Evolutionary conservation across 306 rosid species (phyloP).

Genomic region (Acacia acuminata): DNA sequence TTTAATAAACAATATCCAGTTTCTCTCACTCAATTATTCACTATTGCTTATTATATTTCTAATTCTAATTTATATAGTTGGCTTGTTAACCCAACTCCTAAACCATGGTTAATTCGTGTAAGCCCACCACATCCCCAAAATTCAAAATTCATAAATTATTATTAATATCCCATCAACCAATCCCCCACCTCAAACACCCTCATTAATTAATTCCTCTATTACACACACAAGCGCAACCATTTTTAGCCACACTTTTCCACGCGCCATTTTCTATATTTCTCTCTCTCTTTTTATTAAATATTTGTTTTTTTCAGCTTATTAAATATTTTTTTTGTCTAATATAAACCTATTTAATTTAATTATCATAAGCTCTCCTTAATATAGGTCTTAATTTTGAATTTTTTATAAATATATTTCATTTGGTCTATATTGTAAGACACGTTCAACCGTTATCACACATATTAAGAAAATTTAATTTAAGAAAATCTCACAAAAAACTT

Average conservation of each 20-base stretch:
- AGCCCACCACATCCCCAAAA: conserved; percentile 14
- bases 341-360: too few species aligned
- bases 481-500: too few species aligned
- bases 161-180: conserved; percentile 39
- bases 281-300: too few species aligned
- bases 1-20: background rate
- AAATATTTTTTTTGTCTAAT: too few species aligned
- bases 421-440: background rate
- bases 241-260: conserved; percentile 33
- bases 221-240: conserved; percentile 17
- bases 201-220: background rate
- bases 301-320: too few species aligned
- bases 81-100: conserved; percentile 17
- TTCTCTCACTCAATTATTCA: background rate
- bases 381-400: too few species aligned
- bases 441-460: too few species aligned
- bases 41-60: background rate
- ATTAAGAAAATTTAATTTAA: too few species aligned
- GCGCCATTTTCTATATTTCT: conserved; percentile 24
- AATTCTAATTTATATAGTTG: background rate
- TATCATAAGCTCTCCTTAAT: background rate
- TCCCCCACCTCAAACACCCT: conserved; percentile 57
- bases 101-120: conserved; percentile 51
- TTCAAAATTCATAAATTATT: conserved; percentile 20
- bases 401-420: too few species aligned